Conservation (phyloP, 2,329 filamentous ascomycete species). For the Aspergillus eucalypticola region DNA sequence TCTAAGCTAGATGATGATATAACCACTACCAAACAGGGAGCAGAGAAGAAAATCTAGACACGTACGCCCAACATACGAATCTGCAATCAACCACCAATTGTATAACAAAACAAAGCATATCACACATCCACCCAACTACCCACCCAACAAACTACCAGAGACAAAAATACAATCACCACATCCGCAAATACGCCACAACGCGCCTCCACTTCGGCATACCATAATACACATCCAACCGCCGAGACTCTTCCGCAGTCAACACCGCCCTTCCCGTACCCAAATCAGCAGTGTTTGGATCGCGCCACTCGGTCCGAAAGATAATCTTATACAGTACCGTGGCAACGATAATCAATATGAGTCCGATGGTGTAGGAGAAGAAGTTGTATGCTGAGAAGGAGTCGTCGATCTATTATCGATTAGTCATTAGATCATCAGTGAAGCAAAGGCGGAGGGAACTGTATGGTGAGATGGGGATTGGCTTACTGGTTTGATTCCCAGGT, state of each 20-base stretch:
- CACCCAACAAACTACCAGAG: no score
- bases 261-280: slow-evolving; percentile 6
- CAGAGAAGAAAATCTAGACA: no score
- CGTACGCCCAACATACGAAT: no score
- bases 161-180: not conserved
- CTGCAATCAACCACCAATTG: no score
- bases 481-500: slow-evolving; percentile 2
- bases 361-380: slow-evolving; percentile 13
- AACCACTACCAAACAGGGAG: no score
- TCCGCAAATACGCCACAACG: slow-evolving; percentile 9
- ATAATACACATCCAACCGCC: slow-evolving; percentile 11
- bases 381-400: slow-evolving; percentile 7
- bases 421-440: no score
- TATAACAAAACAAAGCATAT: no score
- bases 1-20: no score
- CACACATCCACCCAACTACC: no score
- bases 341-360: slow-evolving; percentile 5
- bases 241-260: slow-evolving; percentile 1
- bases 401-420: not conserved
- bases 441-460: no score
- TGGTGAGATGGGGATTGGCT: not conserved
- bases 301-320: slow-evolving; percentile 8
- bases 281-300: slow-evolving; percentile 7
- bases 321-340: slow-evolving; percentile 7
- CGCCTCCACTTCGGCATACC: slow-evolving; percentile 10